Evolutionary conservation across 2,329 filamentous ascomycete genomes (phyloP), one percentile per base, ranked within the genome.

Genomic region (Amylocarpus encephaloides): DNA sequence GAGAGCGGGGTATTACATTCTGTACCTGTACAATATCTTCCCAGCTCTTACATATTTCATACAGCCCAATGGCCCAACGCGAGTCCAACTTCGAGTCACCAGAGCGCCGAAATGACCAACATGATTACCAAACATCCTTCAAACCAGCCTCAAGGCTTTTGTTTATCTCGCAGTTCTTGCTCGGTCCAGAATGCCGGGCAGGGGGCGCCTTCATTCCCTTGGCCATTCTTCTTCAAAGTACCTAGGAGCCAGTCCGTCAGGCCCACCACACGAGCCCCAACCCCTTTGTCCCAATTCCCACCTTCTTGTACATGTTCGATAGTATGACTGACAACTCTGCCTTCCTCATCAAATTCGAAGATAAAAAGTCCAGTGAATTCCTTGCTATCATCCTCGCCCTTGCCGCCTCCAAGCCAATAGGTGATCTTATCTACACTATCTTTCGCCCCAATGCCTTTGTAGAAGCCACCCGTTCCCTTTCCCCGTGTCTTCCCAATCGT

Each of bases 231-330:
- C 65, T 76, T 78, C 58, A 91, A 85, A 45, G 86, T 86, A 2
- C 91, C 90, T 35, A 97, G 74, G 56, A 98, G 71, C 92, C 93
- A 97, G 66, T 98, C 93, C 13, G 93, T 96, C 58, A 97, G 72
- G 12, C 86, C 90, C 13, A 97, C 89, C 16, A 98, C 86, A 64
- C 85, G 88, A 18, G 88, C 85, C 22, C 87, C 81, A n/a, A 84
- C 73, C 13, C 82, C 90, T 55, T 80, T 82, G 62, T 96, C 91
- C 82, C 86, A 94, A 53, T 88, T 82, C 35, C 85, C 81, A 13
- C 85, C 83, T 62, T 93, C 85, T 62, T 96, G 86, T 1, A 88
- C 86, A 70, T 95, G 88, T 70, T 98, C 93, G 62, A 98, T 97
- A 0, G 88, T 95, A 68, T 97, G 93, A 59, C 82, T 89, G 43